Base-by-base conservation (phyloP, 768 basidiomycete genomes). In the Dacryopinax primogenitus region DNA sequence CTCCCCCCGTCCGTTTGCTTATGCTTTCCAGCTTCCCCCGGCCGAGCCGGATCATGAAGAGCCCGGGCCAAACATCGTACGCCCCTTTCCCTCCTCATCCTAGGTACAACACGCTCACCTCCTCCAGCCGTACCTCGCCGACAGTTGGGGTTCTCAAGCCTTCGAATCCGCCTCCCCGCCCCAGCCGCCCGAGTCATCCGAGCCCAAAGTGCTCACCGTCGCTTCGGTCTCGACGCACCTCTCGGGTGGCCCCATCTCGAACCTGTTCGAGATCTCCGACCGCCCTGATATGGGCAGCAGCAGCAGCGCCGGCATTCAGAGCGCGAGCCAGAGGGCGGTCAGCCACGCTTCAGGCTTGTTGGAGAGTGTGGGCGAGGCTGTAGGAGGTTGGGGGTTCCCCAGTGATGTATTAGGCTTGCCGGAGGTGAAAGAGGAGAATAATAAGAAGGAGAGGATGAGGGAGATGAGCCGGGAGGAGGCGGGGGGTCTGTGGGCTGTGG, bases 111-210 rank as follows among this genome's bases (percentile, higher is more conserved):
- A 6, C 30, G 26, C 13, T 47, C 9, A 58, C 30, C 30, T 3
- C n/a, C n/a, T n/a, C n/a, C 69, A 87, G 85, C 86, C 86, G 11
- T 81, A 80, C 71, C 71, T 80, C 0, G 81, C 80, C 34, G 84
- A 86, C 76, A 79, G 83, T 69, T 85, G 82, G 80, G 75, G 79
- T 39, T 81, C 84, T 0, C 77, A 78, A n/a, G 74, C 73, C 13
- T 67, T 75, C 45, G 73, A 79, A 69, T 70, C 74, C 45, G 41
- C 73, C 41, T 35, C 68, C 66, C 62, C 33, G 66, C 73, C 72
- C 35, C 64, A 69, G 23, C 64, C 66, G 7, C 68, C 74, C 33
- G 68, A 68, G 64, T 41, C 69, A 72, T 67, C 73, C 13, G 66
- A 70, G 23, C 83, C 82, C 44, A 83, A 83, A 71, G 73, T 86